Evolutionary conservation across 768 basidiomycete species (phyloP).

Genomic region (Termitomyces sp.): DNA sequence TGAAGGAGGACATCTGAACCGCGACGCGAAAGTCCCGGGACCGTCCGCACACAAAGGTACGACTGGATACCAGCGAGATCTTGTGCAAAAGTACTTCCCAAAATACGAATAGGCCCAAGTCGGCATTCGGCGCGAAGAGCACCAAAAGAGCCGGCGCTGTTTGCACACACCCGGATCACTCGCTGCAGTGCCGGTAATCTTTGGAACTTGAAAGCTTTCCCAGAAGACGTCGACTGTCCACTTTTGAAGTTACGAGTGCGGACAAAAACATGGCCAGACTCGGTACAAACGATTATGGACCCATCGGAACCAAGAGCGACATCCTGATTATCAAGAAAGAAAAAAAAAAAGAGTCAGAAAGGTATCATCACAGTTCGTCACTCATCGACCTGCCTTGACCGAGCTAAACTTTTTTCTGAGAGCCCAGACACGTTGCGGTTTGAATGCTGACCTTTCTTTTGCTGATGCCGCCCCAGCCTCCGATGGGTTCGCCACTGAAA

Average conservation of each 20-base stretch:
- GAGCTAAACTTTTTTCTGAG: slow-evolving; percentile 82
- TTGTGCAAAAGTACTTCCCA: slow-evolving; percentile 52
- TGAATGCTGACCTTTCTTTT: slow-evolving; percentile 38
- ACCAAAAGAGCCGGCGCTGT: slow-evolving; percentile 83
- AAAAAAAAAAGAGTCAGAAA: background rate
- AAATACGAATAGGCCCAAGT: slow-evolving; percentile 47
- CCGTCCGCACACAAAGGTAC: slow-evolving; percentile 32
- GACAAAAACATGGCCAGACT: slow-evolving; percentile 91
- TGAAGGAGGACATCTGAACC: background rate
- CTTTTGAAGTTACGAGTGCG: slow-evolving; percentile 52
- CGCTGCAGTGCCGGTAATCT: slow-evolving; percentile 80
- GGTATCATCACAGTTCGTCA: background rate
- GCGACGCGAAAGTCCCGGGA: background rate
- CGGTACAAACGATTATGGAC: slow-evolving; percentile 86
- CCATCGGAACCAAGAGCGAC: slow-evolving; percentile 87
- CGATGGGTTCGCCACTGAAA: slow-evolving; percentile 38
- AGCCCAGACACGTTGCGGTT: slow-evolving; percentile 90
- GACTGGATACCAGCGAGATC: slow-evolving; percentile 69
- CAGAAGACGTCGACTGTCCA: slow-evolving; percentile 19
- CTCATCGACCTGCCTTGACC: slow-evolving; percentile 48
- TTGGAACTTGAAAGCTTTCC: slow-evolving; percentile 70
- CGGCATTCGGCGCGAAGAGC: slow-evolving; percentile 73
- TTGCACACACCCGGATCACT: slow-evolving; percentile 78
- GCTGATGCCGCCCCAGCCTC: slow-evolving; percentile 24
- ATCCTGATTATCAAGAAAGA: slow-evolving; percentile 55